Conservation (phyloP, 176 grass and related monocot species). For the Eleusine indica region DNA sequence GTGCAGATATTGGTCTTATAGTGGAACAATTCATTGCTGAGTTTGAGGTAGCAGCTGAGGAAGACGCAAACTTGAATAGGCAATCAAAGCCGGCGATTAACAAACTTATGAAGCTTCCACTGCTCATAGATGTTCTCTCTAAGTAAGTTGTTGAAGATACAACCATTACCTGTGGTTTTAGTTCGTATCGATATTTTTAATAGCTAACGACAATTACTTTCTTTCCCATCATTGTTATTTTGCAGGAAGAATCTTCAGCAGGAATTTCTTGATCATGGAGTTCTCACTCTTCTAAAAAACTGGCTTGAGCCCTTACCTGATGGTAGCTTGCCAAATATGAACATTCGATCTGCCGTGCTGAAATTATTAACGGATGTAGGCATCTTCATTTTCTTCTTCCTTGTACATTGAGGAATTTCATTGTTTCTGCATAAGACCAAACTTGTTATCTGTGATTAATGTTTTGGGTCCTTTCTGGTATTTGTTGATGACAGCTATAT, state of each 20-base stretch:
- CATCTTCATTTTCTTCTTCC: conserved; percentile 13
- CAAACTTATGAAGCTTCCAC: conserved; percentile 92
- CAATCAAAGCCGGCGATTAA: conserved; percentile 94
- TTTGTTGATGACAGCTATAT: conserved; percentile 40
- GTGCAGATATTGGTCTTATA: conserved; percentile 86
- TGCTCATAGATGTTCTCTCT: conserved; percentile 92
- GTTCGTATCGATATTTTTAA: not conserved
- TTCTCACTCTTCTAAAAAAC: conserved; percentile 85
- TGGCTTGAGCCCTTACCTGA: conserved; percentile 98
- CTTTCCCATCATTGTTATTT: conserved; percentile 27
- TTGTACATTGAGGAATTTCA: conserved; percentile 5
- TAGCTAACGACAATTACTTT: conserved; percentile 24
- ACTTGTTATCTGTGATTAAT: not conserved
- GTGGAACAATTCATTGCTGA: conserved; percentile 96
- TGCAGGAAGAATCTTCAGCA: conserved; percentile 95
- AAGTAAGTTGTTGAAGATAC: conserved; percentile 66
- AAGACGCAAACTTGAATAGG: conserved; percentile 95
- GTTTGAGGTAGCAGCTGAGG: conserved; percentile 89
- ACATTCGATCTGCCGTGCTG: conserved; percentile 86
- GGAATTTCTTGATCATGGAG: conserved; percentile 98
- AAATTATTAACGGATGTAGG: conserved; percentile 86
- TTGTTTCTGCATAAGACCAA: not conserved
- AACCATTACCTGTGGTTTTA: not conserved
- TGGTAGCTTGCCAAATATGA: conserved; percentile 93
- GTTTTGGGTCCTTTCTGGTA: not conserved